phyloP scores from a whole-genome alignment of 768 basidiomycete genomes.

The Trametes maxima region DNA sequence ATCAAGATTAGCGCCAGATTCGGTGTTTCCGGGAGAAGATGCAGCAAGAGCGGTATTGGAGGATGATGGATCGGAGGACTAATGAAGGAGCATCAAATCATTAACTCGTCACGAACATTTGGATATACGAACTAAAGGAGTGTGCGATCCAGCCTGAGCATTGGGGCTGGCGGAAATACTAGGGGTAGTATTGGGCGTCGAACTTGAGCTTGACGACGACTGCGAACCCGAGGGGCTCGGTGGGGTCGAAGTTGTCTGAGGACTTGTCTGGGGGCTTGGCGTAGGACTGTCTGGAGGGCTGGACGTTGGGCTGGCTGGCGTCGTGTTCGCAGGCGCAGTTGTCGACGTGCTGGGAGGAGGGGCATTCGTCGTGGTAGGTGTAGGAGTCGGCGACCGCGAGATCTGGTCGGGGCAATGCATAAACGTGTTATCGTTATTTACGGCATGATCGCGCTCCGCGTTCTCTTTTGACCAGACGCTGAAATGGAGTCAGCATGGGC shows the following conservation, averaged over 20 bases:
- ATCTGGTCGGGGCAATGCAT: conserved; percentile 29
- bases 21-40: neutral
- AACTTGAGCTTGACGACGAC: too few relatives aligned
- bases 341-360: neutral
- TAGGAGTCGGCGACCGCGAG: neutral
- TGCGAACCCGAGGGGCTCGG: too few relatives aligned
- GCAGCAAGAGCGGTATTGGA: neutral
- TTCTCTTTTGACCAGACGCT: conserved; percentile 29
- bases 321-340: too few relatives aligned
- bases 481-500: neutral
- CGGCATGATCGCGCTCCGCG: conserved; percentile 22
- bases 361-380: neutral
- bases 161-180: too few relatives aligned
- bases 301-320: neutral
- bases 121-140: too few relatives aligned
- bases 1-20: neutral
- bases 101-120: too few relatives aligned
- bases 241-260: too few relatives aligned
- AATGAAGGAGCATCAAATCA: too few relatives aligned
- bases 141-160: too few relatives aligned
- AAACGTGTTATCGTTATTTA: conserved; percentile 33
- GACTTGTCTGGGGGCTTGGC: too few relatives aligned
- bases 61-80: too few relatives aligned
- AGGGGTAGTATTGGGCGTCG: too few relatives aligned
- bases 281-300: neutral